Evolutionary conservation across 345 rosid species (phyloP), one percentile per base, ranked within the genome.

Genomic region (Pugionium dolabratum): DNA sequence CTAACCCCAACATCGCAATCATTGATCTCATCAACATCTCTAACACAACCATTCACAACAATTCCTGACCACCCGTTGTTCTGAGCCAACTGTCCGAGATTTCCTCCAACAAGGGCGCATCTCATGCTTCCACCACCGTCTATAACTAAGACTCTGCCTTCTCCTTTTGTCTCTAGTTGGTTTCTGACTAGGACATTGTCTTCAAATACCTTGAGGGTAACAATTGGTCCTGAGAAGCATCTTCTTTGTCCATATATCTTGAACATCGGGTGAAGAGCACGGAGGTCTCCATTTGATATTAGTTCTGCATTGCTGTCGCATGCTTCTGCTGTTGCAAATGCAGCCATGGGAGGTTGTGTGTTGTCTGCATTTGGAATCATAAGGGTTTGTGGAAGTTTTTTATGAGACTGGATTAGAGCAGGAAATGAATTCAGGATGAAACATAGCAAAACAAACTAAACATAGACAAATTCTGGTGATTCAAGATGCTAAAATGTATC

Each of bases 101-200:
- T 90, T 39, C 94, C 91, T 44, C 98, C 96, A 30, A 88, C 75
- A 75, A 93, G 71, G 8, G 97, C 91, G 57, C 96, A 87, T 64
- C 95, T 85, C 78, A 45, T 70, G 91, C 98, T 93, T 57, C 87
- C 97, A 46, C 94, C 97, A 26, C 98, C 94, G 61, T 93, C 97
- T 40, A 86, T 78, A 8, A 93, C 89, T 4, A 93, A 78, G 41
- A 90, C 98, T 45, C 86, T 61, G 5, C 96, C 94, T 68, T 93
- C 90, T 4, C 98, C 96, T 68, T 73, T 82, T 58, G 80, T 81
- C 70, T 90, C 94, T 1, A 90, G 83, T 25, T 83, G 78, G 83
- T 80, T 82, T 41, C 96, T 73, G 7, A 89, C 91, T 42, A 90
- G 63, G 6, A 90, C 90, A 32, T 93, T 90, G 86, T 93, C 94